Evolutionary conservation across 768 basidiomycete species (phyloP).

Genomic region (Austroboletus festivus): DNA sequence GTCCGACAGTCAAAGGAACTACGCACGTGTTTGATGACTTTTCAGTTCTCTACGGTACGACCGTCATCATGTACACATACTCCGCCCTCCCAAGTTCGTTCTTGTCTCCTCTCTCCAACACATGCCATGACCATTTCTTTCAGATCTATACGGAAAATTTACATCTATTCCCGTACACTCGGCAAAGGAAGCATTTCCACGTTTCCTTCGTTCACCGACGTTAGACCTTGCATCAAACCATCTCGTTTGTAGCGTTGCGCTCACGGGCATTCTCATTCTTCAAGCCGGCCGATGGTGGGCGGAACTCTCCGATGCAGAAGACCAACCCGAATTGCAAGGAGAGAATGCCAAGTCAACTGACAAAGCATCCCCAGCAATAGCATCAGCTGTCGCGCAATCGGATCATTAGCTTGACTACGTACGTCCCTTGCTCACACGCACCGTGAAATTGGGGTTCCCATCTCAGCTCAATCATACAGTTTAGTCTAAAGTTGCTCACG

Average conservation of each 20-base stretch:
- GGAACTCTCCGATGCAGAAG: constrained; percentile 65
- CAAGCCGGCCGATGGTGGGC: constrained; percentile 87
- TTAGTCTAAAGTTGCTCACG: constrained; percentile 7
- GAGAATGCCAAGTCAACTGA: constrained; percentile 19
- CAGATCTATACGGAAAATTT: constrained; percentile 63
- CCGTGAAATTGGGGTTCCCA: background rate
- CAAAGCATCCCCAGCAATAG: constrained; percentile 5
- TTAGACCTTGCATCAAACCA: constrained; percentile 81
- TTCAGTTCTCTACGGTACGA: constrained; percentile 71
- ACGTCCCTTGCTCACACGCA: background rate
- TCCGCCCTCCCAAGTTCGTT: constrained; percentile 78
- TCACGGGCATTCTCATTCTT: constrained; percentile 81
- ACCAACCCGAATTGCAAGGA: constrained; percentile 38
- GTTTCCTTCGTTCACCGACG: constrained; percentile 55
- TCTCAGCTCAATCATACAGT: background rate
- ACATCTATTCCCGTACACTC: constrained; percentile 50
- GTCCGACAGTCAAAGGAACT: constrained; percentile 25
- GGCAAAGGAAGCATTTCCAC: constrained; percentile 58
- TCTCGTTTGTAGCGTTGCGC: constrained; percentile 82
- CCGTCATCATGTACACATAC: constrained; percentile 68
- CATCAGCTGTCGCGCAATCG: background rate
- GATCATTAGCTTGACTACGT: constrained; percentile 9
- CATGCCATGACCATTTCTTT: constrained; percentile 8
- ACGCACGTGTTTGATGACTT: background rate
- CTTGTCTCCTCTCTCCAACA: background rate